A percentile compares a stretch with the other conserved stretches of the same genome.
These are phyloP conservation scores for Phytophthora brassicae DNA, from an alignment of 352 stramenopile species.

Conservation along the genomic window DNA sequence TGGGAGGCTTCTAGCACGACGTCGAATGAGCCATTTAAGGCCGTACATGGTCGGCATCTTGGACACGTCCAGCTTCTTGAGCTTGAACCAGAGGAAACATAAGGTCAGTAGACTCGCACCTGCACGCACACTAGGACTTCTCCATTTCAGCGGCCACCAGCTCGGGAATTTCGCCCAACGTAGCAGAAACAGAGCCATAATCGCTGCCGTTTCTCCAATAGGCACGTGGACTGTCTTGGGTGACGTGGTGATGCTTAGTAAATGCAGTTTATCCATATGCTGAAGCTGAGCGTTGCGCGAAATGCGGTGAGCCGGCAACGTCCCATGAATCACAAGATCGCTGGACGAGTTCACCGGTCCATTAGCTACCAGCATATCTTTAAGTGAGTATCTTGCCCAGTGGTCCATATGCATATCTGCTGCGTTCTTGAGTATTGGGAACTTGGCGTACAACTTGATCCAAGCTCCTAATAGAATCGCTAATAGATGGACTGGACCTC, in stretches of 20 bases:
- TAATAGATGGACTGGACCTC: slow-evolving; percentile 42
- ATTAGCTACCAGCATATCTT: slow-evolving; percentile 33
- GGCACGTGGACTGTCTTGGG: slow-evolving; percentile 47
- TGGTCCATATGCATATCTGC: slow-evolving; percentile 65
- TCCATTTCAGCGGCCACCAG: slow-evolving; percentile 20
- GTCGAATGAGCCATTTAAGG: slow-evolving; percentile 65
- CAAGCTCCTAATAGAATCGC: slow-evolving; percentile 40
- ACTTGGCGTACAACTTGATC: slow-evolving; percentile 40
- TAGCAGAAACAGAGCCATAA: slow-evolving; percentile 26
- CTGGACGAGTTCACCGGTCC: slow-evolving; percentile 38
- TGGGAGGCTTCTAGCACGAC: slow-evolving; percentile 45
- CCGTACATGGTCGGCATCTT: slow-evolving; percentile 62
- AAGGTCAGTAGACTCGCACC: slow-evolving; percentile 24
- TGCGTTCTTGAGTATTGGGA: slow-evolving; percentile 43
- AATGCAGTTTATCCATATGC: slow-evolving; percentile 61
- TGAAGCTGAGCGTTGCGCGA: slow-evolving; percentile 48
- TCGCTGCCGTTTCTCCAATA: slow-evolving; percentile 25
- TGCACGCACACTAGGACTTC: slow-evolving; percentile 7
- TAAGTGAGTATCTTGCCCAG: slow-evolving; percentile 43
- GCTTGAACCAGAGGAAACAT: slow-evolving; percentile 32
- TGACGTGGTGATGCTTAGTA: slow-evolving; percentile 76
- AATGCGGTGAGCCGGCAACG: slow-evolving; percentile 49
- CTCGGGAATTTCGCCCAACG: slow-evolving; percentile 25
- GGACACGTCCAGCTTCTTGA: slow-evolving; percentile 59
- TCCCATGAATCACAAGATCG: slow-evolving; percentile 54